Percentiles rank a stretch among this genome's conserved stretches.
Evolutionary conservation across 768 basidiomycete genomes (phyloP).

Genomic region (Strobilomyces dryophilus): DNA sequence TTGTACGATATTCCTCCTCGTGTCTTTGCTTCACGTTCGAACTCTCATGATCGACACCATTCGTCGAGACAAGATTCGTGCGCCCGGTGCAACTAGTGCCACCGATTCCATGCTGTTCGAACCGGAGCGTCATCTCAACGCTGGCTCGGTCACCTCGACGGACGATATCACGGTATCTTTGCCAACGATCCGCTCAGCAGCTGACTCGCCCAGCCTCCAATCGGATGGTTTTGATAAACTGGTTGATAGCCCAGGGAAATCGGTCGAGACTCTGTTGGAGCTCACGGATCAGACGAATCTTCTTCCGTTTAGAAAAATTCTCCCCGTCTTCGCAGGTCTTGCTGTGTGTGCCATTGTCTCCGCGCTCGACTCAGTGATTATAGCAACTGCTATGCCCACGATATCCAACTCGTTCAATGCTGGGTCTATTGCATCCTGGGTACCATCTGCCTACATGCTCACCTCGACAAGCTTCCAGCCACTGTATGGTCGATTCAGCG

Average conservation of each 20-base stretch:
- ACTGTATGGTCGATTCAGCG: constrained; percentile 57
- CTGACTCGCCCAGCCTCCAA: not conserved
- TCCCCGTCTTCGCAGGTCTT: constrained; percentile 59
- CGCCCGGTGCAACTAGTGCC: not conserved
- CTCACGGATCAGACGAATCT: constrained; percentile 77
- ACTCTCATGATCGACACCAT: constrained; percentile 1
- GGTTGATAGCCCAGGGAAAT: not conserved
- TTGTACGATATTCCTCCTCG: constrained; percentile 2
- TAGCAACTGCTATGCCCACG: constrained; percentile 71
- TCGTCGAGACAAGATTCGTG: not conserved
- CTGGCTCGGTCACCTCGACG: not conserved
- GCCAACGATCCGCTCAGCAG: not conserved
- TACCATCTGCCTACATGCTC: constrained; percentile 67
- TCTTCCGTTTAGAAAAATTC: constrained; percentile 58
- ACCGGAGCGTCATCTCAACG: not conserved
- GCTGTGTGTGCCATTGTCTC: constrained; percentile 59
- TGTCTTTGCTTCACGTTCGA: not conserved
- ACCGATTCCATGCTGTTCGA: not conserved
- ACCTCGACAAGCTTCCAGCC: constrained; percentile 44
- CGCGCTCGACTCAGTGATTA: constrained; percentile 66
- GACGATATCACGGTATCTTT: not conserved
- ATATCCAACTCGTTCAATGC: constrained; percentile 64
- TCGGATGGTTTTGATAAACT: constrained; percentile 1
- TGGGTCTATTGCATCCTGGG: constrained; percentile 47
- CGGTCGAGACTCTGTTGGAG: constrained; percentile 2